These are phyloP conservation scores for Lophium mytilinum DNA, from an alignment of 495 filamentous ascomycete species.

Conservation along the genomic window DNA sequence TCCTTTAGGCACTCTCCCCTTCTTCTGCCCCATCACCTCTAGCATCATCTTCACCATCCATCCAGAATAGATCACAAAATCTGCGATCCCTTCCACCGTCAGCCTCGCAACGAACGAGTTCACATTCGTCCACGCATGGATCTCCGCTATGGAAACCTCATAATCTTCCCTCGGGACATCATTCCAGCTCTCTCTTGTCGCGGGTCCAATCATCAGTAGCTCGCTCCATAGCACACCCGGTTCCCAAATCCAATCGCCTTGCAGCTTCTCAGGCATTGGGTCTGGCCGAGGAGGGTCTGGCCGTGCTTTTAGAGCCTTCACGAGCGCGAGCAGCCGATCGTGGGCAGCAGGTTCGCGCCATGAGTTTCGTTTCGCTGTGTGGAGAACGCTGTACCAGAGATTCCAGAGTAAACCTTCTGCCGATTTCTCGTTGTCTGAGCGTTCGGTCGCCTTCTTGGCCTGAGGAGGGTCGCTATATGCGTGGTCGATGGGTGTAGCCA, in stretches of 20 bases:
- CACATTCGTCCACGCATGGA: conserved; percentile 16
- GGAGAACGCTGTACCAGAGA: conserved; percentile 3
- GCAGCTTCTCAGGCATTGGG: neutral
- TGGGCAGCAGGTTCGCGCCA: neutral
- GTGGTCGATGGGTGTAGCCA: neutral
- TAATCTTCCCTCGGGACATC: conserved; percentile 5
- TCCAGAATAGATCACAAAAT: conserved; percentile 4
- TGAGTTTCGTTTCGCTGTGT: conserved; percentile 1
- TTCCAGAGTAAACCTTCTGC: neutral
- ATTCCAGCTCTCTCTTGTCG: neutral
- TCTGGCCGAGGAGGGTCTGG: neutral
- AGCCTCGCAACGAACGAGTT: conserved; percentile 16
- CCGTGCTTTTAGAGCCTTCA: neutral
- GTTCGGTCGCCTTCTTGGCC: neutral
- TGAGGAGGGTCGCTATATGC: neutral
- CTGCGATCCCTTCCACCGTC: conserved; percentile 1
- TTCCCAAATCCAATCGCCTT: neutral
- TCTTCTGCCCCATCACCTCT: conserved; percentile 2
- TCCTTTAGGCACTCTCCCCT: conserved; percentile 1
- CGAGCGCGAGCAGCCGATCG: neutral
- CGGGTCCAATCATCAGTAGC: neutral
- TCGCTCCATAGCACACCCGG: neutral
- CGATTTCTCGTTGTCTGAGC: neutral
- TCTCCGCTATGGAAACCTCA: conserved; percentile 9
- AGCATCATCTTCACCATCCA: conserved; percentile 12